Conservation (phyloP, 768 basidiomycete genomes). For the Amylocystis lapponica region DNA sequence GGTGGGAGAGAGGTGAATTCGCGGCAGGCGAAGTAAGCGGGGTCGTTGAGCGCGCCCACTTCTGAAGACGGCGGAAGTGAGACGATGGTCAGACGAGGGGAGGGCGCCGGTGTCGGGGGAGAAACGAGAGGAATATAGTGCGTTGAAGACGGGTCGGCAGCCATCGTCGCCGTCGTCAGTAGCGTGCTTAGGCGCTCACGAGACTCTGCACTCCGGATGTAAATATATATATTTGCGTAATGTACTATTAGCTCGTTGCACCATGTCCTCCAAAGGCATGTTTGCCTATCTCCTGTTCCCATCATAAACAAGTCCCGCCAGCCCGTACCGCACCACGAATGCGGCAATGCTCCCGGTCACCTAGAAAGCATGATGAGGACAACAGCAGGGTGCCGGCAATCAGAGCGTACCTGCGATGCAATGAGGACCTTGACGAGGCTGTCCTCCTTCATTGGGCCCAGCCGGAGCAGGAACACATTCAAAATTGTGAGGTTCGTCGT, state of each 20-base stretch:
- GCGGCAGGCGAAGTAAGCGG: slow-evolving; percentile 22
- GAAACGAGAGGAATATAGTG: slow-evolving; percentile 50
- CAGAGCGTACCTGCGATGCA: slow-evolving; percentile 52
- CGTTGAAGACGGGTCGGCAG: slow-evolving; percentile 18
- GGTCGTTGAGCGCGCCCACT: slow-evolving; percentile 12
- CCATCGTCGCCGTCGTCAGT: background rate
- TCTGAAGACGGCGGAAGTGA: slow-evolving; percentile 9
- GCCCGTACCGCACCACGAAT: slow-evolving; percentile 84
- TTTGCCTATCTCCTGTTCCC: slow-evolving; percentile 69
- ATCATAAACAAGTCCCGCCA: slow-evolving; percentile 87
- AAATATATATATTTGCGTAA: no score
- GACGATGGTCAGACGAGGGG: slow-evolving; percentile 34
- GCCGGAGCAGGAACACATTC: slow-evolving; percentile 73
- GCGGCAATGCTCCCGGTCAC: slow-evolving; percentile 72
- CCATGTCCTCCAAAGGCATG: background rate
- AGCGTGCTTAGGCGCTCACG: no score
- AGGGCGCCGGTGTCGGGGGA: slow-evolving; percentile 60
- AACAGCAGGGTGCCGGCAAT: background rate
- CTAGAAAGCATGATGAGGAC: slow-evolving; percentile 28
- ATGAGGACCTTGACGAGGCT: slow-evolving; percentile 70
- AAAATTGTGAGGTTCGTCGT: slow-evolving; percentile 89
- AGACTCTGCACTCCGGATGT: no score
- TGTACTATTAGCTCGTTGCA: no score
- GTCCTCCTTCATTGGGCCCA: slow-evolving; percentile 86
- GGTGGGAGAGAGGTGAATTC: slow-evolving; percentile 34